These are phyloP conservation scores for Lipomyces japonicus DNA, from an alignment of 805 yeast genomes.

Conservation along the genomic window DNA sequence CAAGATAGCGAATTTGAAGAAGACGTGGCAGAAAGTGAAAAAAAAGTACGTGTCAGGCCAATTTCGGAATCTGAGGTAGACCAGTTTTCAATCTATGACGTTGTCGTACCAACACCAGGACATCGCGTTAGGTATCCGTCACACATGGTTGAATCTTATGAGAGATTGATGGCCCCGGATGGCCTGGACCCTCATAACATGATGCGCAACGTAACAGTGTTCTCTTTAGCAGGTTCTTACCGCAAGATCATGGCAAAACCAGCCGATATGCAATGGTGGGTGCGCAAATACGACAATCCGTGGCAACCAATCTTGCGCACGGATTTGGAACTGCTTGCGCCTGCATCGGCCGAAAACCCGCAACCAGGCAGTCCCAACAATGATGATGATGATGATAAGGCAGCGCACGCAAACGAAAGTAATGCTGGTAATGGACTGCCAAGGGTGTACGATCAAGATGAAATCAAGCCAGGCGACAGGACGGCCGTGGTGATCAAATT, in stretches of 20 bases:
- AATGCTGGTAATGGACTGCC: neutral
- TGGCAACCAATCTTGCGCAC: conserved; percentile 72
- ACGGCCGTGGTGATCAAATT: conserved; percentile 71
- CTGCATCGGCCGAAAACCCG: neutral
- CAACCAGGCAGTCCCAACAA: conserved; percentile 27
- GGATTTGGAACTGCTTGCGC: conserved; percentile 57
- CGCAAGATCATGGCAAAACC: conserved; percentile 70
- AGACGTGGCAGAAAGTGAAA: conserved; percentile 59
- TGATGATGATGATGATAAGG: conserved; percentile 29
- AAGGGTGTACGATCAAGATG: conserved; percentile 4
- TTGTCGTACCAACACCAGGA: conserved; percentile 96
- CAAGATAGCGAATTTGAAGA: conserved; percentile 60
- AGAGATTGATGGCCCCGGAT: conserved; percentile 68
- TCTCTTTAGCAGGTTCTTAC: conserved; percentile 88
- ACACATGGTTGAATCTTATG: conserved; percentile 50
- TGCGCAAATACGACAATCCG: conserved; percentile 59
- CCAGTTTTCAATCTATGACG: conserved; percentile 67
- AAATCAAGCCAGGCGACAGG: conserved; percentile 41
- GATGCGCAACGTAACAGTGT: conserved; percentile 82
- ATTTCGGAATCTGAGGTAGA: conserved; percentile 71
- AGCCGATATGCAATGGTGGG: conserved; percentile 54
- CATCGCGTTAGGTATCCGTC: conserved; percentile 84
- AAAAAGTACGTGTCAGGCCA: conserved; percentile 62
- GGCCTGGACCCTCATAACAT: conserved; percentile 79
- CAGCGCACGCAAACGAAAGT: conserved; percentile 17